These are phyloP conservation scores for Candida nemodendra DNA, from an alignment of 805 yeast species.

Conservation along the genomic window DNA sequence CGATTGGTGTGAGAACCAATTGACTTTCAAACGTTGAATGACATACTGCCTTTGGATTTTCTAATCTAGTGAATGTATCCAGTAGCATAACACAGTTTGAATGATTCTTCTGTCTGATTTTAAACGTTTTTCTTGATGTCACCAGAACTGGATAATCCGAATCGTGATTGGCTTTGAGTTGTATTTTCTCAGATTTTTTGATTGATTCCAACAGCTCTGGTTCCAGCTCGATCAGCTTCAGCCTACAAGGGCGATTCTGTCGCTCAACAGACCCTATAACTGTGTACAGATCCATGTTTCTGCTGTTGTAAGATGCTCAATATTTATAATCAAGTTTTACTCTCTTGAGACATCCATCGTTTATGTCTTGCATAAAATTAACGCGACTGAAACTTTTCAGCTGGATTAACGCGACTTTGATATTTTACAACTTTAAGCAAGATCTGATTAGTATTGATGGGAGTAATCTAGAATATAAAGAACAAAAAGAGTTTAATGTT, in stretches of 20 bases:
- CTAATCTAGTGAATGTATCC: slow-evolving; percentile 5
- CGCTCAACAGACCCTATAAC: slow-evolving; percentile 25
- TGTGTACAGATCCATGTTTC: slow-evolving; percentile 30
- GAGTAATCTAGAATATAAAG: too few relatives aligned
- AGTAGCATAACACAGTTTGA: slow-evolving; percentile 75
- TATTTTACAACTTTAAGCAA: too few relatives aligned
- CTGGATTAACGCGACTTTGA: too few relatives aligned
- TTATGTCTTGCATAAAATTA: too few relatives aligned
- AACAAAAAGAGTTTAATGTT: too few relatives aligned
- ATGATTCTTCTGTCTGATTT: slow-evolving; percentile 76
- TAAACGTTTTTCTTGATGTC: slow-evolving; percentile 57
- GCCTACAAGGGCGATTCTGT: slow-evolving; percentile 20
- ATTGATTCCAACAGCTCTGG: slow-evolving; percentile 46
- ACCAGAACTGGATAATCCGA: slow-evolving; percentile 55
- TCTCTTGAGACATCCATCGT: too few relatives aligned
- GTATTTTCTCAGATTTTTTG: slow-evolving; percentile 18
- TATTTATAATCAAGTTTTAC: too few relatives aligned
- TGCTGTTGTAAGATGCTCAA: too few relatives aligned
- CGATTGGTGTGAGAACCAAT: slow-evolving; percentile 10
- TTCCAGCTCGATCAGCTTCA: slow-evolving; percentile 52
- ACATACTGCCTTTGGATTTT: slow-evolving; percentile 3
- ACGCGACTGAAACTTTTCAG: too few relatives aligned
- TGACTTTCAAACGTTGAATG: slow-evolving; percentile 15
- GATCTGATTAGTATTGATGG: too few relatives aligned
- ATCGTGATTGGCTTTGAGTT: slow-evolving; percentile 20